Percentiles rank a stretch among this genome's conserved stretches.
Evolutionary conservation across 345 rosid genomes (phyloP).

Genomic region (Syzygium oleosum): DNA sequence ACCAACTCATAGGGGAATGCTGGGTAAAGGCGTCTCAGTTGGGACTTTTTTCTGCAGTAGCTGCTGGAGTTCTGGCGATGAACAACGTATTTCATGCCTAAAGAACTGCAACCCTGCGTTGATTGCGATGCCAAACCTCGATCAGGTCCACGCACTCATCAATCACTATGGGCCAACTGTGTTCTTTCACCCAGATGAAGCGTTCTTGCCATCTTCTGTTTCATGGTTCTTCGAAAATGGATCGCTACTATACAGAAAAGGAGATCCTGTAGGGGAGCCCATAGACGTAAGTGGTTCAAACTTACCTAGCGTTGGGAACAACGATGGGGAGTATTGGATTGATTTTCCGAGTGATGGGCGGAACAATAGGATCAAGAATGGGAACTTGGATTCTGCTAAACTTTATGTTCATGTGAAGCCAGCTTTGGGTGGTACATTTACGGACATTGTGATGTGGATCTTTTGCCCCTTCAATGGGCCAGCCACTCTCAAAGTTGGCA

Average conservation of each 20-base stretch:
- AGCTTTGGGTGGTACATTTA: slow-evolving; percentile 75
- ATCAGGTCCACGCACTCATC: slow-evolving; percentile 61
- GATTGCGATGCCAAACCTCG: slow-evolving; percentile 64
- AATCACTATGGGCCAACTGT: slow-evolving; percentile 66
- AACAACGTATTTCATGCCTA: slow-evolving; percentile 39
- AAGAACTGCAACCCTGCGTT: slow-evolving; percentile 46
- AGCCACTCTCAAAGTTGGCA: slow-evolving; percentile 61
- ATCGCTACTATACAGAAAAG: slow-evolving; percentile 41
- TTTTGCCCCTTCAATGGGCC: slow-evolving; percentile 93
- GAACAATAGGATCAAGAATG: slow-evolving; percentile 30
- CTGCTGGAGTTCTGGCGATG: slow-evolving; percentile 25
- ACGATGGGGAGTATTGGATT: slow-evolving; percentile 72
- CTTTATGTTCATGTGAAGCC: slow-evolving; percentile 81
- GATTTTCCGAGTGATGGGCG: slow-evolving; percentile 34
- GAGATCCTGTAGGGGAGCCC: slow-evolving; percentile 17
- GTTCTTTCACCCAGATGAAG: slow-evolving; percentile 57
- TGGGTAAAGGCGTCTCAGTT: slow-evolving; percentile 56
- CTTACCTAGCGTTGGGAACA: slow-evolving; percentile 57
- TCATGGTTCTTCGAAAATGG: slow-evolving; percentile 59
- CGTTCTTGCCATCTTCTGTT: slow-evolving; percentile 65
- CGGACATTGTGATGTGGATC: slow-evolving; percentile 81
- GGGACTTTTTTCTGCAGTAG: slow-evolving; percentile 69
- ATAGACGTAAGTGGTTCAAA: slow-evolving; percentile 56
- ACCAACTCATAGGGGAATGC: slow-evolving; percentile 54
- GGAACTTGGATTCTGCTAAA: slow-evolving; percentile 61